A percentile compares a stretch with the other conserved stretches of the same genome.
These are phyloP conservation scores for Schizothecium vesticola DNA, from an alignment of 495 filamentous ascomycete species.

Conservation along the genomic window DNA sequence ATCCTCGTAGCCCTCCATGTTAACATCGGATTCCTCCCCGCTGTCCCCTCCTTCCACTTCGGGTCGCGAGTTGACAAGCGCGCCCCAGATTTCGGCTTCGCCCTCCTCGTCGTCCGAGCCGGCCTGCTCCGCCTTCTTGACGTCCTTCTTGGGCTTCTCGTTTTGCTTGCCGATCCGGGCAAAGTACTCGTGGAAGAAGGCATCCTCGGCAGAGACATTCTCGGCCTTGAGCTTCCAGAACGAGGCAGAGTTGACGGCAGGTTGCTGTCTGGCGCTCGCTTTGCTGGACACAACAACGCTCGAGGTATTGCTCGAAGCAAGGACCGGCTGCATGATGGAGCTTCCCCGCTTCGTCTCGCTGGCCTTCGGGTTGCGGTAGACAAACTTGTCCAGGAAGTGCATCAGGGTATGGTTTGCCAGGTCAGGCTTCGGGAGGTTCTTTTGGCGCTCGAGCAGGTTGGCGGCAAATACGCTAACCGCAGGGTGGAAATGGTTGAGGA, in stretches of 20 bases:
- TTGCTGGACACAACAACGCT: constrained; percentile 60
- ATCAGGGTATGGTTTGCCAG: constrained; percentile 79
- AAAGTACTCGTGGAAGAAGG: constrained; percentile 98
- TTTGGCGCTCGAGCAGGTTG: constrained; percentile 58
- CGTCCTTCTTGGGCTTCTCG: constrained; percentile 50
- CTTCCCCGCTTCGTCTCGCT: constrained; percentile 57
- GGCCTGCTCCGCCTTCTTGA: constrained; percentile 25
- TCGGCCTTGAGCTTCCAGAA: constrained; percentile 91
- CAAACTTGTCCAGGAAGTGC: constrained; percentile 94
- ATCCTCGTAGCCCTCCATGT: constrained; percentile 46
- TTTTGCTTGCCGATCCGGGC: constrained; percentile 64
- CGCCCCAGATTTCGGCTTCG: constrained; percentile 86
- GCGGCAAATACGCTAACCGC: constrained; percentile 85
- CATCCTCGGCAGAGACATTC: constrained; percentile 83
- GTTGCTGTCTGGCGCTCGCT: constrained; percentile 39
- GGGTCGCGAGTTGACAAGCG: constrained; percentile 56
- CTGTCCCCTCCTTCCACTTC: constrained; percentile 56
- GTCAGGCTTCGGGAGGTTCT: constrained; percentile 81
- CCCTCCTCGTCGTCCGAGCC: constrained; percentile 51
- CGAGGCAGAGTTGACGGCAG: constrained; percentile 72
- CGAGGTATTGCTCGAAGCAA: constrained; percentile 54
- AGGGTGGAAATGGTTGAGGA: constrained; percentile 81
- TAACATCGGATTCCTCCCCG: constrained; percentile 44
- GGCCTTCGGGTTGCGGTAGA: constrained; percentile 85
- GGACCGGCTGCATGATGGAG: constrained; percentile 94